Conservation (phyloP, 371 early-diverging fungal species). For the Sporodiniella umbellata region DNA sequence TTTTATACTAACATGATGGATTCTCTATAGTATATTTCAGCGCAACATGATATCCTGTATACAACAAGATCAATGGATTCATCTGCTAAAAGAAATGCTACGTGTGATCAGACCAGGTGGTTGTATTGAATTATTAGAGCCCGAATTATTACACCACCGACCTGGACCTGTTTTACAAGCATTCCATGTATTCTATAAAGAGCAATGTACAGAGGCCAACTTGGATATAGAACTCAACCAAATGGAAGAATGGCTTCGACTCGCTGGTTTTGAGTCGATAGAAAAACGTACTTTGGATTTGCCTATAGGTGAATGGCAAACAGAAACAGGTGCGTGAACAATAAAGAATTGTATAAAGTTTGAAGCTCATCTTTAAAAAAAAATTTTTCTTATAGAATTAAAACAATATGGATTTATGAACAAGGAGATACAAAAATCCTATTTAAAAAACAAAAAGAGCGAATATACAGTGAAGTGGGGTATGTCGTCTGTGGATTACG, state of each 20-base stretch:
- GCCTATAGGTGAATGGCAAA: slow-evolving; percentile 49
- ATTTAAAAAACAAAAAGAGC: slow-evolving; percentile 29
- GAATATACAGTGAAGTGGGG: slow-evolving; percentile 37
- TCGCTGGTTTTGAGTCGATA: slow-evolving; percentile 25
- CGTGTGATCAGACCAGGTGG: slow-evolving; percentile 46
- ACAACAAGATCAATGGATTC: slow-evolving; percentile 31
- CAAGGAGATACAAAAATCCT: slow-evolving; percentile 42
- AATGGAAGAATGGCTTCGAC: slow-evolving; percentile 12
- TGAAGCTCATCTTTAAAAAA: too few relatives aligned
- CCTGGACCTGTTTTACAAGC: slow-evolving; percentile 48
- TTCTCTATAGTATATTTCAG: slow-evolving; percentile 34
- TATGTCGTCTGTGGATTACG: slow-evolving; percentile 40
- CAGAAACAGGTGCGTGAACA: slow-evolving; percentile 28
- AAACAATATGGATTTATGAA: slow-evolving; percentile 51
- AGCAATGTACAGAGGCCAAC: slow-evolving; percentile 26
- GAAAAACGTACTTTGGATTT: slow-evolving; percentile 33
- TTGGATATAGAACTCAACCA: slow-evolving; percentile 22
- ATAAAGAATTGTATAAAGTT: too few relatives aligned
- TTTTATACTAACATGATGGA: too few relatives aligned
- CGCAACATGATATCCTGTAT: slow-evolving; percentile 35
- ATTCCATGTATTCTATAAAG: slow-evolving; percentile 32
- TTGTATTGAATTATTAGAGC: slow-evolving; percentile 36
- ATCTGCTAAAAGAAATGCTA: slow-evolving; percentile 33
- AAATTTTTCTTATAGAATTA: slow-evolving; percentile 25
- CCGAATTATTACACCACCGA: slow-evolving; percentile 36